Conservation (phyloP, 2,329 filamentous ascomycete genomes). For the Trichoderma lentiforme region DNA sequence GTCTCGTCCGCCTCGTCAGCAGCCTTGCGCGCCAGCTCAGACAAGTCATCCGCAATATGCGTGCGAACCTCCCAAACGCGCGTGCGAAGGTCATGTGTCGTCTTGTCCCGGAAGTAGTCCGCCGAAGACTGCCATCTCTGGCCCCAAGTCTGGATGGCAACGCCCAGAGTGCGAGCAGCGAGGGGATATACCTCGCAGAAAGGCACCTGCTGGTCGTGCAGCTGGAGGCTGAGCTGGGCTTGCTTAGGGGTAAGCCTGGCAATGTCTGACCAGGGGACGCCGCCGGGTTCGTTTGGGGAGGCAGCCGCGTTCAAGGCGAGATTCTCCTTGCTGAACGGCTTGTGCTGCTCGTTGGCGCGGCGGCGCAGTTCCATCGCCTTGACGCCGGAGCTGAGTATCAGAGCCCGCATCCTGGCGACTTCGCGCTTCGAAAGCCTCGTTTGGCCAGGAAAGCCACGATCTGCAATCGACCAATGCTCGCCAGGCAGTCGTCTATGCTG, state of each 20-base stretch:
- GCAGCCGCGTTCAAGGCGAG: conserved; percentile 24
- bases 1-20: conserved; percentile 80
- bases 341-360: conserved; percentile 52
- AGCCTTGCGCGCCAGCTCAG: conserved; percentile 60
- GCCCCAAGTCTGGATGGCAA: conserved; percentile 45
- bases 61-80: conserved; percentile 47
- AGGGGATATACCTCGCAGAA: conserved; percentile 48
- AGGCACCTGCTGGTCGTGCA: conserved; percentile 36
- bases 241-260: conserved; percentile 39
- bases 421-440: conserved; percentile 61
- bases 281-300: conserved; percentile 23
- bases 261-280: conserved; percentile 42
- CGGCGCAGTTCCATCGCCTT: conserved; percentile 79
- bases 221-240: conserved; percentile 28
- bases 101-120: conserved; percentile 55
- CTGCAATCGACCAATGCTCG: conserved; percentile 52
- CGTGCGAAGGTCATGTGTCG: conserved; percentile 51
- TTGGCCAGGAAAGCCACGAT: conserved; percentile 38
- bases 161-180: conserved; percentile 50
- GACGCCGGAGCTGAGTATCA: conserved; percentile 81
- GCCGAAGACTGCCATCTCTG: conserved; percentile 59
- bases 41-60: conserved; percentile 51
- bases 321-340: conserved; percentile 31
- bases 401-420: conserved; percentile 70
- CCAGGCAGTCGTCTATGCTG: conserved; percentile 27